Evolutionary conservation across 805 yeast species (phyloP).

Genomic region (Ogataea glucozyma): DNA sequence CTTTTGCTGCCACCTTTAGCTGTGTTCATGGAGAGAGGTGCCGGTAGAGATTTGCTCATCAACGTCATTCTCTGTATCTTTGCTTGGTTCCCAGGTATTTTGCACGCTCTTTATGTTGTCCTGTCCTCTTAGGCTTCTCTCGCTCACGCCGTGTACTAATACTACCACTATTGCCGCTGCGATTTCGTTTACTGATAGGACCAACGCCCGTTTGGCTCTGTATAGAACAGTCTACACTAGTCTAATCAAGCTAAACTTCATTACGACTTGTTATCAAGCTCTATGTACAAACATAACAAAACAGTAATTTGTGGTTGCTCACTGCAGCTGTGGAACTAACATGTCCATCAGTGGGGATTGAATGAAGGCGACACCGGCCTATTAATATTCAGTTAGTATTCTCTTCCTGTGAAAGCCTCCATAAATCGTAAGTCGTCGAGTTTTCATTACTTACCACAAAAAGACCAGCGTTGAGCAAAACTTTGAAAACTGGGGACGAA

Average conservation of each 20-base stretch:
- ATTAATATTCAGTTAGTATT: constrained; percentile 14
- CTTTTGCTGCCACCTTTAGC: constrained; percentile 74
- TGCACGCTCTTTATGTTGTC: constrained; percentile 72
- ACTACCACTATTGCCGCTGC: constrained; percentile 5
- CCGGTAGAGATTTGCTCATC: constrained; percentile 62
- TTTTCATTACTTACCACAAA: constrained; percentile 49
- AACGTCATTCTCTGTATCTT: constrained; percentile 63
- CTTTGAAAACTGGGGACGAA: constrained; percentile 64
- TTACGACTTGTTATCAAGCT: neutral
- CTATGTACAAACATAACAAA: constrained; percentile 8
- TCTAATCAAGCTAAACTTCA: neutral
- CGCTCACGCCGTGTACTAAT: constrained; percentile 4
- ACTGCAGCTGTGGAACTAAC: constrained; percentile 67
- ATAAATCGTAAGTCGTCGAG: too few species aligned
- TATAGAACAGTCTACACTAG: neutral
- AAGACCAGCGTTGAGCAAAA: constrained; percentile 60
- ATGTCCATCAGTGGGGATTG: constrained; percentile 80
- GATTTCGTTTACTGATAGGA: neutral
- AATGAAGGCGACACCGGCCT: constrained; percentile 72
- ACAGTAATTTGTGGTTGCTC: constrained; percentile 4
- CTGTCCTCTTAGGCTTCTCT: constrained; percentile 12
- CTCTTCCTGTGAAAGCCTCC: neutral
- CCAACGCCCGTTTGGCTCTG: too few species aligned
- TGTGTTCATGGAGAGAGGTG: constrained; percentile 69
- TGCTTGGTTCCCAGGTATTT: constrained; percentile 77